Percentiles rank a stretch among this genome's conserved stretches.
These are phyloP conservation scores for Russula emetica DNA, from an alignment of 768 basidiomycete genomes.

Conservation along the genomic window DNA sequence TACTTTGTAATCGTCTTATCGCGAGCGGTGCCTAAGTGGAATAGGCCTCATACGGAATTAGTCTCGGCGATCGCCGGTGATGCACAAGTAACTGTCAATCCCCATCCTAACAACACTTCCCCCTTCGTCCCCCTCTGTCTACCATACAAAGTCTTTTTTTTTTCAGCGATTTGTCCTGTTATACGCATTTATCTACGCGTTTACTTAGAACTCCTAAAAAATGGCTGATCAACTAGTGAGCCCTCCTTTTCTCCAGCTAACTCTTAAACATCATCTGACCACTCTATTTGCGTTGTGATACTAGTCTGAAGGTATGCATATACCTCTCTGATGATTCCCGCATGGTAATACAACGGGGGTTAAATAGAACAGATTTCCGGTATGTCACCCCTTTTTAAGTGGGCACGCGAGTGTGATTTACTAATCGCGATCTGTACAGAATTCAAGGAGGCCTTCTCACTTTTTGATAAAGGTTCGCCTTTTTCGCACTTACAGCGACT, in stretches of 20 bases:
- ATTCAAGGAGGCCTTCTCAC: constrained; percentile 98
- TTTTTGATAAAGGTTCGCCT: constrained; percentile 87
- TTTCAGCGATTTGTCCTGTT: not conserved
- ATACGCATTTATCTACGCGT: not conserved
- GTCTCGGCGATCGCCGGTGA: constrained; percentile 23
- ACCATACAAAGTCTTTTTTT: constrained; percentile 1
- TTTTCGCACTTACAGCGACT: not conserved
- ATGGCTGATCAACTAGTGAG: constrained; percentile 57
- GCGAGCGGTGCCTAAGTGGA: not conserved
- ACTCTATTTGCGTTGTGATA: constrained; percentile 1
- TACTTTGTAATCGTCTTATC: not conserved
- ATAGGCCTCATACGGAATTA: not conserved
- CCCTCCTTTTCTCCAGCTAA: constrained; percentile 24
- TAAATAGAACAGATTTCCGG: constrained; percentile 84
- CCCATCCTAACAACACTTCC: not conserved
- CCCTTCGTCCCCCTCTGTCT: not conserved
- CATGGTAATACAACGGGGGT: not conserved
- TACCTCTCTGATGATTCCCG: constrained; percentile 12
- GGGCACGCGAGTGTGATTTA: not conserved
- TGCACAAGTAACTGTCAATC: not conserved
- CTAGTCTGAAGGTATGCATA: constrained; percentile 54
- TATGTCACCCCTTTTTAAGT: constrained; percentile 36
- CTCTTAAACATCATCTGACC: not conserved
- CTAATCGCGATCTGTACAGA: constrained; percentile 44
- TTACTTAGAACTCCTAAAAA: constrained; percentile 13